phyloP scores from a whole-genome alignment of 73 alveolate genomes.

The Loxodes magnus region DNA sequence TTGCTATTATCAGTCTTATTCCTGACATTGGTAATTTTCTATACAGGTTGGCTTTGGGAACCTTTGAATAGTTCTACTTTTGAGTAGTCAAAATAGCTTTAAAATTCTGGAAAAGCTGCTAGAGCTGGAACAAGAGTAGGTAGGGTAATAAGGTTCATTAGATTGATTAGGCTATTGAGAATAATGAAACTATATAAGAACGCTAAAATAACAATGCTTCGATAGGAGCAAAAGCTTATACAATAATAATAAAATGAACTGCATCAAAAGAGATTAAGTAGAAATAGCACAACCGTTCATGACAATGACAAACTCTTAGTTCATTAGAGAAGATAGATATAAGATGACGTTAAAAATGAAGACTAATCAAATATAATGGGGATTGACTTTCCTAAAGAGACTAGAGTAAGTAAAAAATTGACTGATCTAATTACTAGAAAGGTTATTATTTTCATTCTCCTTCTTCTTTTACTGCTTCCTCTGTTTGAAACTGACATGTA shows the following conservation, averaged over 20 bases:
- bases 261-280: conserved; percentile 16
- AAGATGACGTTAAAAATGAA: too few relatives aligned
- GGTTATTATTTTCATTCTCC: conserved; percentile 46
- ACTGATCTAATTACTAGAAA: conserved; percentile 65
- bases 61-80: conserved; percentile 27
- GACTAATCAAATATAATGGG: too few relatives aligned
- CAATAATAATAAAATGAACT: not conserved
- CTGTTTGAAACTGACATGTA: conserved; percentile 16
- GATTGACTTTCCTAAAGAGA: too few relatives aligned
- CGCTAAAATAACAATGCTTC: not conserved
- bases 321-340: too few relatives aligned
- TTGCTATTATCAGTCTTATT: conserved; percentile 48
- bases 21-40: too few relatives aligned
- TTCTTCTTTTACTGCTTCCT: conserved; percentile 28
- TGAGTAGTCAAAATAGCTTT: conserved; percentile 24
- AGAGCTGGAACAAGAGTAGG: conserved; percentile 58
- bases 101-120: conserved; percentile 64
- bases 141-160: conserved; percentile 43
- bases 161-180: conserved; percentile 47
- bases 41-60: conserved; percentile 81
- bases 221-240: not conserved
- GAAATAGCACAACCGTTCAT: too few relatives aligned
- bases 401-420: conserved; percentile 41
- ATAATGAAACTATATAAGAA: conserved; percentile 44
- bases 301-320: too few relatives aligned